Evolutionary conservation across 2,329 filamentous ascomycete species (phyloP), one percentile per base, ranked within the genome.

Genomic region (Aspergillus sergii): DNA sequence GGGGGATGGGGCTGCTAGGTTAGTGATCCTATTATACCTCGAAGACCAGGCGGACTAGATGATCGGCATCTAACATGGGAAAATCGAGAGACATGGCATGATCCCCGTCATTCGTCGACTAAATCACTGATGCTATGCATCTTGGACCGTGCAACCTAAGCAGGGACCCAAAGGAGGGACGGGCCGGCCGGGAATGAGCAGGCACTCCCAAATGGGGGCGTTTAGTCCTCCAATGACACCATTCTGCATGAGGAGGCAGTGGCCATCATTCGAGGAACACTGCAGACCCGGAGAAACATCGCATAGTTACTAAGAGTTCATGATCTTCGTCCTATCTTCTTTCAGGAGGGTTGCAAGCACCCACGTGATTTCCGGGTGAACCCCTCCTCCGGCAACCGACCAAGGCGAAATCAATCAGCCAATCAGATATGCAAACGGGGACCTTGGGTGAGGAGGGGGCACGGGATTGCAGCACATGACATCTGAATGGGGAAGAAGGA

Each of bases 381-480:
- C 60, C 64, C 57, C 62, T 67, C 68, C 70, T 64, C 69, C 69
- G 66, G 43, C 62, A 59, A 58, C 64, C 67, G 64, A 62, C 36
- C 56, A 57, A 45, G 46, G 61, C 45, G n/a, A 59, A 41, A 58
- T 48, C 41, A 48, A 46, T 21, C 8, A 57, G 53, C 75, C 73
- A 78, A 78, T 78, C 68, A 75, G 57, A 48, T 10, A 9, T 1
- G 21, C 7, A 11, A 30, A 58, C 14, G 16, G 58, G 32, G 32
- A 46, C 45, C 66, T 68, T 67, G 66, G 67, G 56, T 58, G 65
- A 67, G 64, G 72, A 71, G 70, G 75, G 66, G 74, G 71, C 76
- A 78, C 75, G 76, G 76, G 77, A 76, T 71, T 63, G 59, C 63
- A 68, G 71, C 77, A 79, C 75, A 73, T 79, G 77, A 79, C 72